Conservation (phyloP, 148 eudicot species). For the Fagopyrum homotropicum region DNA sequence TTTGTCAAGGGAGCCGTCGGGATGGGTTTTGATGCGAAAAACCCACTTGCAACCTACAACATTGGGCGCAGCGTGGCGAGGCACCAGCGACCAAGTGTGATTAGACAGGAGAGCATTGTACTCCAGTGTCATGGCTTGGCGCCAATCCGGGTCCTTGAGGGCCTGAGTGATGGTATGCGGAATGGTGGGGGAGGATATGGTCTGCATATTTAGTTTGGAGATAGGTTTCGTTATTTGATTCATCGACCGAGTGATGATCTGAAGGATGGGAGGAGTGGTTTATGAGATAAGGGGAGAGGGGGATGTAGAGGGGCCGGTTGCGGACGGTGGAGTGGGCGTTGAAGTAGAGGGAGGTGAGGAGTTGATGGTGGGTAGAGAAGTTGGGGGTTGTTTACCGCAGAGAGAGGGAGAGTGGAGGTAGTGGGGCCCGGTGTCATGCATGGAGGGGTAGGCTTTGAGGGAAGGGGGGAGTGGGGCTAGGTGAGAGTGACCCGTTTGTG, state of each 20-base stretch:
- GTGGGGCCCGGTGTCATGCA: too few relatives aligned
- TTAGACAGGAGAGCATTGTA: not conserved
- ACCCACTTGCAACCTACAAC: not conserved
- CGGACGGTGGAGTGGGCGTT: too few relatives aligned
- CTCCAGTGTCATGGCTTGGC: not conserved
- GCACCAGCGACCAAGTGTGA: not conserved
- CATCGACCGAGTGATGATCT: not conserved
- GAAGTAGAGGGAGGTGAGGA: too few relatives aligned
- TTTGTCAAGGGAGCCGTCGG: not conserved
- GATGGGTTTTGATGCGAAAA: not conserved
- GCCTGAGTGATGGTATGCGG: not conserved
- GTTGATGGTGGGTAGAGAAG: too few relatives aligned
- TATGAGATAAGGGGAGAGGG: too few relatives aligned
- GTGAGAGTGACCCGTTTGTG: not conserved
- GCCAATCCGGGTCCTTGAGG: not conserved
- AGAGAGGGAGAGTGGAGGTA: too few relatives aligned
- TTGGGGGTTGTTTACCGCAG: too few relatives aligned
- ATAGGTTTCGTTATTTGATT: not conserved
- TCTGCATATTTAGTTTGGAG: not conserved
- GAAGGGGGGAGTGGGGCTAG: too few relatives aligned
- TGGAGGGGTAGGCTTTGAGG: too few relatives aligned
- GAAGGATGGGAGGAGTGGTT: not conserved
- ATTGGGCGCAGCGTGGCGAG: not conserved
- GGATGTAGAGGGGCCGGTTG: too few relatives aligned
- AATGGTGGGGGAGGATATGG: not conserved